phyloP scores from a whole-genome alignment of 169 alveolate species.

The Plasmodium chabaudi region DNA sequence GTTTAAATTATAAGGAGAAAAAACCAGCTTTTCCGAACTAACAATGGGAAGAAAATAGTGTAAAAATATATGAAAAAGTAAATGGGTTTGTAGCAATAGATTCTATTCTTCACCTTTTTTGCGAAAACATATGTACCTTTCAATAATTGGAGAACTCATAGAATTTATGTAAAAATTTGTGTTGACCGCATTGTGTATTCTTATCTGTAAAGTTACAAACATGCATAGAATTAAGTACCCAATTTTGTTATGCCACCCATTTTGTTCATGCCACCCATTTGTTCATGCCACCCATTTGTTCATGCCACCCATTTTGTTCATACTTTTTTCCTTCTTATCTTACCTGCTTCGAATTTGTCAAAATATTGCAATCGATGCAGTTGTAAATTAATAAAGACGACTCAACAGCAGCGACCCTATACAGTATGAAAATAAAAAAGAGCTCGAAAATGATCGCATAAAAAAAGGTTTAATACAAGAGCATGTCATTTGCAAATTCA shows the following conservation, averaged over 20 bases:
- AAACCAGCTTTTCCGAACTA: conserved; percentile 55
- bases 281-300: too few relatives aligned
- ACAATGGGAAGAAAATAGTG: conserved; percentile 2
- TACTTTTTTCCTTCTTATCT: not conserved
- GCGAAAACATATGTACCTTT: conserved; percentile 15
- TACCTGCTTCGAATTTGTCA: conserved; percentile 72
- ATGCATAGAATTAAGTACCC: not conserved
- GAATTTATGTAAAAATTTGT: conserved; percentile 69
- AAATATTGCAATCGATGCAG: conserved; percentile 55
- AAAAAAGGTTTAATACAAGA: not conserved
- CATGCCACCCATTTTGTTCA: too few relatives aligned
- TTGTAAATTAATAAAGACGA: conserved; percentile 57
- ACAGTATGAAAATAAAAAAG: not conserved
- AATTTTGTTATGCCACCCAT: not conserved
- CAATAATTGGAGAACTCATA: conserved; percentile 65
- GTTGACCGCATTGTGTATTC: conserved; percentile 62
- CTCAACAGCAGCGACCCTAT: conserved; percentile 70
- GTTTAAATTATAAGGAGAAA: conserved; percentile 48
- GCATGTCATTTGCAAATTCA: not conserved
- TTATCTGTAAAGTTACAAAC: conserved; percentile 7
- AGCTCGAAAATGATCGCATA: not conserved
- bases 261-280: too few relatives aligned
- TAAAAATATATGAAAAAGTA: not conserved
- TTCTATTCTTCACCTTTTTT: not conserved
- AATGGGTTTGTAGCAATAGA: too few relatives aligned